Evolutionary conservation across 345 rosid species (phyloP), one percentile per base, ranked within the genome.

Genomic region (Salix caprea): DNA sequence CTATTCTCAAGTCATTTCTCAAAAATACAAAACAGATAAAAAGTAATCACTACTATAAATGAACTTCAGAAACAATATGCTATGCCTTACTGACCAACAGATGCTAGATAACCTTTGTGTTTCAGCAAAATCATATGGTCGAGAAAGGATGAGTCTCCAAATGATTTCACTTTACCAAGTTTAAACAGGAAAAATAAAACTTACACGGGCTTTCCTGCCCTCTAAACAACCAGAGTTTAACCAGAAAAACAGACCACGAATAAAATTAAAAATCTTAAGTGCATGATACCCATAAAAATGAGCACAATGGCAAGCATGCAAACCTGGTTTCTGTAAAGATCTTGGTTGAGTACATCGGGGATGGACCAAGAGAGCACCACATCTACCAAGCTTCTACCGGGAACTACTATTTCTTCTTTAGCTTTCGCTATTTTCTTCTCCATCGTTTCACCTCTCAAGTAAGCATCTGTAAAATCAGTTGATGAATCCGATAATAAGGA

Each of bases 361-460:
- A 28, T 23, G 14, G 72, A 69, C 72, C 72, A 69, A 2, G 72
- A 44, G 50, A 69, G 26, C 56, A 69, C 72, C 58, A 24, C 10
- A 16, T 69, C 52, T 40, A 23, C 14, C 26, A 69, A 42, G 72
- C 72, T 44, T 69, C 19, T 44, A 24, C 72, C 37, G 8, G 28
- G 28, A n/a, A 56, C 1, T 34, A 34, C 62, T 56, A 10, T 9
- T 40, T 56, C 28, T 56, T n/a, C 62, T 9, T 56, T 13, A n/a
- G 62, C 9, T 56, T 56, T 56, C 23, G 10, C 60, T 7, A 6
- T 11, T 2, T 2, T 54, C 60, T 54, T 54, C 62, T n/a, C 62
- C 5, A 23, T 56, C 62, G 24, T 56, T 56, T 56, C 62, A 8
- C 62, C 62, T 56, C 62, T 56, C 62, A n/a, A 10, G 62, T 9